Conservation (phyloP, 768 basidiomycete species). For the Lentinula sp. region DNA sequence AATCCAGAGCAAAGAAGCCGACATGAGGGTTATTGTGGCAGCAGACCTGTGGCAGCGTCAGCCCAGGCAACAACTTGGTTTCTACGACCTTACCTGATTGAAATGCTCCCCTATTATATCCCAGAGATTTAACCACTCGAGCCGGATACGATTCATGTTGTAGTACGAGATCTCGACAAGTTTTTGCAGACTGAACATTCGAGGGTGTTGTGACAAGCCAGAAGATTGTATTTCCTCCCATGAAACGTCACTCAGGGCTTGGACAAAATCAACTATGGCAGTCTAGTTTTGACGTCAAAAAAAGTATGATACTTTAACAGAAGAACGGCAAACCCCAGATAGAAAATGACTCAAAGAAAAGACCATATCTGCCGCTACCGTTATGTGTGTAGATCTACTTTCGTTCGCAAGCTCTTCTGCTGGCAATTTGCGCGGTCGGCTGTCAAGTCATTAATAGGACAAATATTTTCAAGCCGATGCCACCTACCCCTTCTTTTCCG, state of each 20-base stretch:
- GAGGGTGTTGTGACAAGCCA: constrained; percentile 87
- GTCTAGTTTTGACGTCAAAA: constrained; percentile 43
- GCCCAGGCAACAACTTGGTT: neutral
- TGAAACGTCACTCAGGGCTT: constrained; percentile 92
- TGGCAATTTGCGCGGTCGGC: constrained; percentile 56
- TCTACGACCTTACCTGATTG: constrained; percentile 67
- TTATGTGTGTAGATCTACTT: constrained; percentile 95
- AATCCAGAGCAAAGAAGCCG: constrained; percentile 94
- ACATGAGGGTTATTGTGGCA: constrained; percentile 98
- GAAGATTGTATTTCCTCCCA: constrained; percentile 99
- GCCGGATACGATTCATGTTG: constrained; percentile 96
- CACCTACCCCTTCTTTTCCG: constrained; percentile 80
- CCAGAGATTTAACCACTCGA: constrained; percentile 99
- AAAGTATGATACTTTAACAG: constrained; percentile 4
- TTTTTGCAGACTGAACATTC: constrained; percentile 95
- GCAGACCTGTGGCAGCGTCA: constrained; percentile 63
- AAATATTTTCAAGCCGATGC: neutral
- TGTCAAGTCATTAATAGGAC: constrained; percentile 11
- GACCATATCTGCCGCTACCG: constrained; percentile 98
- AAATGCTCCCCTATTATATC: constrained; percentile 97
- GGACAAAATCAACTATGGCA: constrained; percentile 97
- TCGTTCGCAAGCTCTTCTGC: constrained; percentile 96
- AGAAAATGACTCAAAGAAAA: constrained; percentile 94
- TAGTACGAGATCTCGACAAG: constrained; percentile 99
- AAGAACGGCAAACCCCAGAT: constrained; percentile 69